These are phyloP conservation scores for Boletellus emodensis DNA, from an alignment of 768 basidiomycete species.

Conservation along the genomic window DNA sequence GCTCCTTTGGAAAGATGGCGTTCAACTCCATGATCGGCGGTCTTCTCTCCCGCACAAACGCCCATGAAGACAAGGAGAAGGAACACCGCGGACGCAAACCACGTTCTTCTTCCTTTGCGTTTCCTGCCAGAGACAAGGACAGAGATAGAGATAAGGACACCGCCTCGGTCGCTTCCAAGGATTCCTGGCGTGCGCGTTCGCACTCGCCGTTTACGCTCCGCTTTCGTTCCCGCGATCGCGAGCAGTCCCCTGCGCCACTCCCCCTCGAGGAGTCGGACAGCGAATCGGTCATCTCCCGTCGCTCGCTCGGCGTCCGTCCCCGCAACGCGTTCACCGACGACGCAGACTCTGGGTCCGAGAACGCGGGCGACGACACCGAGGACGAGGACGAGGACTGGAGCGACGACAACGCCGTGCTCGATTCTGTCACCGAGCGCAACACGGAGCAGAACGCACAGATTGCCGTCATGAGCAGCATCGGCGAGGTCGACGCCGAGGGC, in stretches of 20 bases:
- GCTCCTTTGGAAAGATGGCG: conserved; percentile 60
- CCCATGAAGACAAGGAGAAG: conserved; percentile 40
- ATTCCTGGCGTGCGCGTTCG: conserved; percentile 61
- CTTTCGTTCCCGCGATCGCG: conserved; percentile 52
- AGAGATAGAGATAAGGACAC: conserved; percentile 34
- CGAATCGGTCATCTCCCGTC: conserved; percentile 32
- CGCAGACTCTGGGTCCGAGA: conserved; percentile 64
- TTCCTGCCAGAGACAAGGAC: conserved; percentile 33
- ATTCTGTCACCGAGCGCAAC: conserved; percentile 81
- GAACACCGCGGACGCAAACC: conserved; percentile 49
- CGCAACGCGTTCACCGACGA: conserved; percentile 61
- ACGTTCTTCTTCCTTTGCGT: conserved; percentile 49
- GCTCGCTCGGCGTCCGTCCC: conserved; percentile 45
- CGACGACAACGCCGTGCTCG: conserved; percentile 56
- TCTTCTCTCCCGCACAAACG: conserved; percentile 53
- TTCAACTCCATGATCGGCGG: conserved; percentile 70
- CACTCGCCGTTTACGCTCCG: conserved; percentile 78
- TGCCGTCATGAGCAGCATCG: conserved; percentile 24
- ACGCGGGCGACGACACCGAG: conserved; percentile 43
- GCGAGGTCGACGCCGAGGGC: conserved; percentile 36
- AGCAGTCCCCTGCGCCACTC: conserved; percentile 52
- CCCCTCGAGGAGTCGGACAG: conserved; percentile 55
- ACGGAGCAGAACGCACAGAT: conserved; percentile 77
- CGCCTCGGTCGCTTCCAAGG: conserved; percentile 43
- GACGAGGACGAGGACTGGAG: conserved; percentile 60